Base-by-base conservation (phyloP, 768 basidiomycete genomes). In the Suillus clintonianus region DNA sequence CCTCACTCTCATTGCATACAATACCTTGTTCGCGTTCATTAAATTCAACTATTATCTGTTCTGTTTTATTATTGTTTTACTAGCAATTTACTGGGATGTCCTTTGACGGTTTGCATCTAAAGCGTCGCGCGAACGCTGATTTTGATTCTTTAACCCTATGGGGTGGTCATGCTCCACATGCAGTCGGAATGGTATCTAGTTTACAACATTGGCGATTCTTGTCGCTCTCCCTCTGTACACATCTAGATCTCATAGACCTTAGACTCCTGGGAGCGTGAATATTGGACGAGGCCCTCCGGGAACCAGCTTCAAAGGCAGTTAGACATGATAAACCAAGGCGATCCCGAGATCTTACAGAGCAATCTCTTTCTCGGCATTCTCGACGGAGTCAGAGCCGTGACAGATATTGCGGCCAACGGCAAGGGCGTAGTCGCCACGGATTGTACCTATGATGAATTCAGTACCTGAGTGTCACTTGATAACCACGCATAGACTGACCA, bases 361-460 rank as follows among this genome's bases (percentile, higher is more conserved):
- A 71, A 99, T 98, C 82, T 99, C 97, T 83, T 96, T 95, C 79
- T 98, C 87, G 41, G 93, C 93, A 69, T 76, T 92, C 78, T 94
- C 93, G 68, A 94, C 90, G 60, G 91, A 84, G 79, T 95, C 94
- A 59, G 92, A 94, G 63, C 94, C 93, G 74, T 95, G 93, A 82
- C 91, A 92, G 77, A 95, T 91, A 84, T 96, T 97, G 72, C 94
- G 93, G 64, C 95, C 97, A 70, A 95, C 91, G 69, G 95, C 93
- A 71, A 99, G 90, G 71, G 89, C 90, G 80, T 85, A 97, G 82
- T 97, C 95, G 63, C 95, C 96, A 78, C 96, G 94, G 83, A 98
- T 98, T 66, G 95, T 92, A 64, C 94, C 93, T 94, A 62, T 24
- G 37, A 39, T 17, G 30, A n/a, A 39, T 37, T 60, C 11, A 47